Base-by-base conservation (phyloP, 2,329 filamentous ascomycete species). In the Microascus cirrosus region DNA sequence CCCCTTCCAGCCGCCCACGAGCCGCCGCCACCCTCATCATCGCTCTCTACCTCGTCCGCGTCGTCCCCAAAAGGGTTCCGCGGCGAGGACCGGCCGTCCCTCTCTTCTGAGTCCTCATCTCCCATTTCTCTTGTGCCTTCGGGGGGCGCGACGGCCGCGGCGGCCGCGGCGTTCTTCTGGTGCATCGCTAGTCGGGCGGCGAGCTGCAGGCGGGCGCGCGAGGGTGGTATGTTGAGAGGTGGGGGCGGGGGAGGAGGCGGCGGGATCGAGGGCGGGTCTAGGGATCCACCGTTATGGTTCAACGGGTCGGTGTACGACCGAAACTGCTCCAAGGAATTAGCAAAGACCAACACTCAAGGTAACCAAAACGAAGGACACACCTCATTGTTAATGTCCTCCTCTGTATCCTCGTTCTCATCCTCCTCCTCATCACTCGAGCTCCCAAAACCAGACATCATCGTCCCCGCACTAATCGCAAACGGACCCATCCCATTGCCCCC, bases 361-460 rank as follows among this genome's bases (percentile, higher is more conserved):
- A 34, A 77, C 77, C 51, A 71, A 69, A 2, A 65, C 66, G 83
- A 84, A 81, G n/a, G 83, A 59, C 83, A 80, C 73, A 86, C 83
- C 83, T 86, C 83, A 61, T 78, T 84, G 67, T 81, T 82, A 45
- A 83, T 82, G 61, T 90, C 87, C 64, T 90, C 87, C 63, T 93
- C 86, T 63, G 87, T 87, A 59, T 90, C 89, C 60, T 95, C 90
- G 73, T 90, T 88, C 62, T 96, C 93, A 65, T 96, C 93, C 62
- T 97, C 94, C 63, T 97, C 94, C 71, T 96, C 93, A 65, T 96
- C 91, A 66, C 91, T 96, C 54, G 89, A 94, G 73, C 91, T 95
- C 67, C 90, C 92, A 72, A 97, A 97, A 56, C 92, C 91, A 67
- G 89, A 93, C 72, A 94, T 82, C 60, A 96, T 76, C 34, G 88